Percentiles rank a stretch among this genome's conserved stretches.
These are phyloP conservation scores for Acanthamoeba healyi DNA, from an alignment of 208 protist species.

Conservation along the genomic window DNA sequence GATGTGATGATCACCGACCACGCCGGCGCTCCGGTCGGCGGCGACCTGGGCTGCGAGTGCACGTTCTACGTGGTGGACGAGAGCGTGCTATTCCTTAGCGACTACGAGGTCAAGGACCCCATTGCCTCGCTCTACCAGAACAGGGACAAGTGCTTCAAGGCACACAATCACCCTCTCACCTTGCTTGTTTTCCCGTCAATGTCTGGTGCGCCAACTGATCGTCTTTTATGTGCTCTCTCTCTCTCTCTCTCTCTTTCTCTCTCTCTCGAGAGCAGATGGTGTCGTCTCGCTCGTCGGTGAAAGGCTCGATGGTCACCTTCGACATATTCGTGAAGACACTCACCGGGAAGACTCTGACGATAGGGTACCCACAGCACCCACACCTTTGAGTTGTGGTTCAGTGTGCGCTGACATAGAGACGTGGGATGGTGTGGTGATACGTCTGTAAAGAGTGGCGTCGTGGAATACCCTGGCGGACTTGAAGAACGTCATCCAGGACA, in stretches of 20 bases:
- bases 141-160: conserved; percentile 21
- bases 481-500: conserved; percentile 93
- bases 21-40: not conserved
- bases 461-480: conserved; percentile 68
- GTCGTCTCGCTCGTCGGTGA: not conserved
- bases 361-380: not conserved
- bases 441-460: not conserved
- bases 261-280: not conserved
- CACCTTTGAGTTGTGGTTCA: not conserved
- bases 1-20: not conserved
- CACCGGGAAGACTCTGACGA: conserved; percentile 78
- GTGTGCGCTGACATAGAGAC: not conserved
- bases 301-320: conserved; percentile 9
- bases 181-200: not conserved
- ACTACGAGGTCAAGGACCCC: conserved; percentile 23
- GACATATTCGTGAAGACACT: conserved; percentile 82
- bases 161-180: not conserved
- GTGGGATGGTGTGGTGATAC: not conserved
- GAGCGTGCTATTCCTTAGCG: conserved; percentile 16
- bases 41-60: not conserved
- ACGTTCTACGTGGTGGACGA: conserved; percentile 52
- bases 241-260: not conserved
- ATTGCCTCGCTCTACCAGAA: not conserved
- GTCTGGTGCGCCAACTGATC: not conserved
- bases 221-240: not conserved